Evolutionary conservation across 768 basidiomycete genomes (phyloP).

Genomic region (Albatrellus ellisii): DNA sequence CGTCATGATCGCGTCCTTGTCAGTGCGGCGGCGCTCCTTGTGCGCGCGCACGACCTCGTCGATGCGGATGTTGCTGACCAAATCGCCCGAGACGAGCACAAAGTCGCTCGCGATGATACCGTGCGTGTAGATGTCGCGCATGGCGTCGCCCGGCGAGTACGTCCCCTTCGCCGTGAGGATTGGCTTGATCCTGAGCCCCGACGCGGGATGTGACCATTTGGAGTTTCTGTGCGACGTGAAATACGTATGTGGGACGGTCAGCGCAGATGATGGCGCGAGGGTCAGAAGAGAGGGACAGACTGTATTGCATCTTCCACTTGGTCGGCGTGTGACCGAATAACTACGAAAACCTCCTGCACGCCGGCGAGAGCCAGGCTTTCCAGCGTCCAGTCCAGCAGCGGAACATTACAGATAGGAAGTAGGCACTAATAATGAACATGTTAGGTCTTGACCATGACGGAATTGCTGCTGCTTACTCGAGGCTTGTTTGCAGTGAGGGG

Average conservation of each 20-base stretch:
- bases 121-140: slow-evolving; percentile 89
- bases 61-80: slow-evolving; percentile 87
- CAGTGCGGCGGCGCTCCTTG: slow-evolving; percentile 72
- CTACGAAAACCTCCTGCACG: slow-evolving; percentile 91
- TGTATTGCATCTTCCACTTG: slow-evolving; percentile 75
- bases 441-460: slow-evolving; percentile 5
- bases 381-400: slow-evolving; percentile 91
- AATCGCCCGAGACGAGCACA: slow-evolving; percentile 81
- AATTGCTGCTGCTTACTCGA: slow-evolving; percentile 40
- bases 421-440: slow-evolving; percentile 47
- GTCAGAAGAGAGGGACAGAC: slow-evolving; percentile 30
- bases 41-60: slow-evolving; percentile 83
- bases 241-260: not conserved
- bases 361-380: slow-evolving; percentile 91
- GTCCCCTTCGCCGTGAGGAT: slow-evolving; percentile 80
- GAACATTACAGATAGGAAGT: slow-evolving; percentile 87
- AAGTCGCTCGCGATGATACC: slow-evolving; percentile 86
- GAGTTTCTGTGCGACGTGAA: slow-evolving; percentile 39
- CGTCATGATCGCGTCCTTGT: slow-evolving; percentile 94
- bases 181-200: slow-evolving; percentile 73
- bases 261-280: not conserved
- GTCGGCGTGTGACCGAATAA: slow-evolving; percentile 84
- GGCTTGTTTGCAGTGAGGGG: slow-evolving; percentile 84
- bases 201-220: slow-evolving; percentile 72
- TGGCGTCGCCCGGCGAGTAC: slow-evolving; percentile 80